These are phyloP conservation scores for Hypomyces perniciosus DNA, from an alignment of 2,329 filamentous ascomycete genomes.

Conservation along the genomic window DNA sequence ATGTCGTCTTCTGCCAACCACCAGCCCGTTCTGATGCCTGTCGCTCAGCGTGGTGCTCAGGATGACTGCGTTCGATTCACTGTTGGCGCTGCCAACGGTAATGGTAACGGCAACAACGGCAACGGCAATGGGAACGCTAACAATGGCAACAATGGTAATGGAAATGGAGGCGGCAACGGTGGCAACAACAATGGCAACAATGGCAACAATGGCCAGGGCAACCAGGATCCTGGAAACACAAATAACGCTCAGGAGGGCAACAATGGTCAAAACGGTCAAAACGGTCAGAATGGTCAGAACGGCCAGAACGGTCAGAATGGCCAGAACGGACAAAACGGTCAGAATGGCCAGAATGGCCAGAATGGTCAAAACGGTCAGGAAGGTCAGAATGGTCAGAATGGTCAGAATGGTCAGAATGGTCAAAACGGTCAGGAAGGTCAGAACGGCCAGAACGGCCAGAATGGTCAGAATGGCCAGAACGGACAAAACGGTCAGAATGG, in stretches of 20 bases:
- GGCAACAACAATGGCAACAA: conserved; percentile 15
- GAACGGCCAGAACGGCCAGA: conserved; percentile 2
- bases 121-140: conserved; percentile 6
- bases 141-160: conserved; percentile 15
- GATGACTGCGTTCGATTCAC: conserved; percentile 60
- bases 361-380: conserved; percentile 1
- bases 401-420: background rate
- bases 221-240: conserved; percentile 10
- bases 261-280: conserved; percentile 8
- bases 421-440: conserved; percentile 2
- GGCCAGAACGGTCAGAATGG: conserved; percentile 1
- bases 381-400: background rate
- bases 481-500: background rate
- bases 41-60: conserved; percentile 60
- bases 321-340: background rate
- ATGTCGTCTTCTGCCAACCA: conserved; percentile 60
- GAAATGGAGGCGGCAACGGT: conserved; percentile 16
- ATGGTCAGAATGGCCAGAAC: background rate
- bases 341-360: background rate
- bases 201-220: conserved; percentile 14
- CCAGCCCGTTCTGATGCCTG: conserved; percentile 59
- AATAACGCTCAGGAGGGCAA: conserved; percentile 6
- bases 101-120: conserved; percentile 18
- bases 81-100: conserved; percentile 30
- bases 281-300: conserved; percentile 8